Base-by-base conservation (phyloP, 257 asterid species). In the Pogostemon cablin region DNA sequence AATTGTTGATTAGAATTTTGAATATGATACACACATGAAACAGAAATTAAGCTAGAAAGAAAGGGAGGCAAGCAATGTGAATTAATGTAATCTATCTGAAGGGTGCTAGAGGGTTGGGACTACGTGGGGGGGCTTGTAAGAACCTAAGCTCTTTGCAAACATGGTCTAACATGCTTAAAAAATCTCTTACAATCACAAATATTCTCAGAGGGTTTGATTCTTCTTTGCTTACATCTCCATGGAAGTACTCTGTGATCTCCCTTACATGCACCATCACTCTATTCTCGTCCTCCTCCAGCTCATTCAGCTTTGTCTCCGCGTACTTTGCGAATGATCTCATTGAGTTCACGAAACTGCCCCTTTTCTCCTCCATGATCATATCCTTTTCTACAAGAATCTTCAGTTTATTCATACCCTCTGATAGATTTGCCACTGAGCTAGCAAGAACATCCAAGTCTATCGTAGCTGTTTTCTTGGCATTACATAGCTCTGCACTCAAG, bases 101-200 rank as follows among this genome's bases (percentile, higher is more conserved):
- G 43, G 95, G 88, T 58, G 96, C 87, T n/a, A 89, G 68, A 56
- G 96, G 96, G 75, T 81, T 84, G 50, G 83, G 87, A 72, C 86
- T 47, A 59, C 76, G 79, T 1, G 86, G 75, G 32, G 78, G 75
- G 32, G 78, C 61, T 75, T 80, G 91, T 3, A 80, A 72, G 85
- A 66, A 87, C 72, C 89, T 80, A 58, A 95, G 91, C 83, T 93
- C 97, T 77, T 87, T 95, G 72, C 98, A 95, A 12, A 95, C 96
- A 78, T 84, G 74, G 68, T 95, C 99, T 68, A 93, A 72, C 96
- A 89, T 78, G 76, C 86, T 82, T 81, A 95, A 56, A 77, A 95
- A 95, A 81, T 95, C 99, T 74, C 96, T 88, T 3, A 95, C 98
- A 69, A 95, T 91, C 54, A 95, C 93, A 53, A 95, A 93, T 62